Evolutionary conservation across 2,329 filamentous ascomycete genomes (phyloP).

Genomic region (Ceratocystiopsis sp.): DNA sequence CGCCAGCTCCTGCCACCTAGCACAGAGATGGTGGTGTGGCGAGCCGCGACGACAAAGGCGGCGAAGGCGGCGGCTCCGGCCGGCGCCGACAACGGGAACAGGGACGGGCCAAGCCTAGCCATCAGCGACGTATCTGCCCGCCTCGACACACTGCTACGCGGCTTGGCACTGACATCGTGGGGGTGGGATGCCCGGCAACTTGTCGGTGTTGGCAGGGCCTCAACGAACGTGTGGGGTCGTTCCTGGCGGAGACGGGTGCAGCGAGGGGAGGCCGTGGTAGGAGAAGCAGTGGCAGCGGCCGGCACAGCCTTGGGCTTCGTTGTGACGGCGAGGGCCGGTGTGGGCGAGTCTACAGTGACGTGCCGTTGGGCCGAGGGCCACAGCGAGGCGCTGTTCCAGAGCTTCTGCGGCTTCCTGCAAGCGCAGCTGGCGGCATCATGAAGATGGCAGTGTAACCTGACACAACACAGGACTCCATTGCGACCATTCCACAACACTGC

Average conservation of each 20-base stretch:
- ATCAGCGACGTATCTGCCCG: conserved; percentile 9
- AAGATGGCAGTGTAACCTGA: too few species aligned
- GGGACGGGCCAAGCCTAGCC: neutral
- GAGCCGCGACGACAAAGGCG: conserved; percentile 17
- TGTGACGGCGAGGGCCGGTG: conserved; percentile 27
- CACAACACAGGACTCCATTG: too few species aligned
- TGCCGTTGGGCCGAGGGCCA: conserved; percentile 62
- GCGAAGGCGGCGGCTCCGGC: conserved; percentile 18
- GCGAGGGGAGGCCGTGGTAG: conserved; percentile 13
- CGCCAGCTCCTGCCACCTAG: conserved; percentile 24
- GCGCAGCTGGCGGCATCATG: conserved; percentile 20
- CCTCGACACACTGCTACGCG: conserved; percentile 27
- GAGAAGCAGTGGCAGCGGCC: conserved; percentile 16
- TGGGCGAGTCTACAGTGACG: conserved; percentile 25
- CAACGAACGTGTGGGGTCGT: conserved; percentile 64
- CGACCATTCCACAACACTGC: too few species aligned
- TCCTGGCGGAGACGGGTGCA: conserved; percentile 48
- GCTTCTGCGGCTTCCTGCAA: conserved; percentile 68
- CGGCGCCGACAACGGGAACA: too few species aligned
- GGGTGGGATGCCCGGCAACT: conserved; percentile 36
- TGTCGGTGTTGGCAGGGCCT: conserved; percentile 44
- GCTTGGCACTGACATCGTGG: conserved; percentile 46
- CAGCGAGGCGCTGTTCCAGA: conserved; percentile 63
- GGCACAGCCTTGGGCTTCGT: conserved; percentile 36
- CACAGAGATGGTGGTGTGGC: conserved; percentile 26